Evolutionary conservation across 2,329 filamentous ascomycete genomes (phyloP).

Genomic region (Penicillium sp.): DNA sequence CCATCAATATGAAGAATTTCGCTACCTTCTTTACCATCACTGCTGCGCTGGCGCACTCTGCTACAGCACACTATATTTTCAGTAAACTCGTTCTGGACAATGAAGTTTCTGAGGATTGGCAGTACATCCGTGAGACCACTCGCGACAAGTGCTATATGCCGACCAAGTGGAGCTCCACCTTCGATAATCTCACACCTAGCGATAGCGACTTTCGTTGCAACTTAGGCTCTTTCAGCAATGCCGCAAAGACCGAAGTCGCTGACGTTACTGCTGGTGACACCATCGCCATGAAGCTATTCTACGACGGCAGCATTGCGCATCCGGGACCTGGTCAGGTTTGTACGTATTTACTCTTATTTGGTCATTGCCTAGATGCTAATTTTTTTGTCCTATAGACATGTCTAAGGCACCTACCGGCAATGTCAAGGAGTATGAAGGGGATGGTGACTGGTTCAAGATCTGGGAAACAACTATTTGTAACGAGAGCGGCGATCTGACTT

Average conservation of each 20-base stretch:
- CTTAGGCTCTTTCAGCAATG: slow-evolving; percentile 20
- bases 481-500: slow-evolving; percentile 15
- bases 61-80: slow-evolving; percentile 23
- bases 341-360: slow-evolving; percentile 2
- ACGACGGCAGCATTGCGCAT: slow-evolving; percentile 16
- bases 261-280: slow-evolving; percentile 20
- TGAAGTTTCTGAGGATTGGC: slow-evolving; percentile 14
- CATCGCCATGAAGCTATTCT: slow-evolving; percentile 21
- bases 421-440: slow-evolving; percentile 25
- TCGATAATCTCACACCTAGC: slow-evolving; percentile 21
- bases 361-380: no score
- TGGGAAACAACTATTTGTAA: slow-evolving; percentile 22
- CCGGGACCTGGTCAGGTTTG: slow-evolving; percentile 24
- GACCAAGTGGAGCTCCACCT: slow-evolving; percentile 18
- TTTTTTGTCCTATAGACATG: slow-evolving; percentile 11
- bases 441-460: slow-evolving; percentile 31
- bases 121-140: slow-evolving; percentile 23
- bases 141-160: slow-evolving; percentile 19
- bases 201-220: slow-evolving; percentile 25
- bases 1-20: slow-evolving; percentile 17
- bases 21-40: slow-evolving; percentile 3
- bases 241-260: slow-evolving; percentile 22
- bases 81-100: slow-evolving; percentile 21
- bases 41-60: slow-evolving; percentile 13
- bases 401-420: slow-evolving; percentile 23